Evolutionary conservation across 129 eudicot species (phyloP).

Genomic region (Chrysanthemum makinoi): DNA sequence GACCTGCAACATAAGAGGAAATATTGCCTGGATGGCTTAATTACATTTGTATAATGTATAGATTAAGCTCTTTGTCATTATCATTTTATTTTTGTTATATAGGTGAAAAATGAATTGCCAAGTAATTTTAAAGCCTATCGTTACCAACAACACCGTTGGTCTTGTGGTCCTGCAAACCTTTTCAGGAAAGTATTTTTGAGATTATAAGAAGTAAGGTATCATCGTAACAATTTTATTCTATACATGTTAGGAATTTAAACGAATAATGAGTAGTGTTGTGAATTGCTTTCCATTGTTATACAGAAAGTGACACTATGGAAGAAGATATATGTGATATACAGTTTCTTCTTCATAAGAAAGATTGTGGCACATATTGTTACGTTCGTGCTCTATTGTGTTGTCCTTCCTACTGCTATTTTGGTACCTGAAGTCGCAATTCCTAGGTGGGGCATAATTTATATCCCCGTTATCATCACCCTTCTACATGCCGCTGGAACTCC

Average conservation of each 20-base stretch:
- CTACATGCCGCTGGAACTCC: conserved; percentile 33
- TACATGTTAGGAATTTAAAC: background rate
- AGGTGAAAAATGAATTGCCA: conserved; percentile 51
- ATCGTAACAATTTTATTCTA: background rate
- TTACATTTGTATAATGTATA: background rate
- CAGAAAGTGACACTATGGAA: conserved; percentile 30
- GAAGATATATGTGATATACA: conserved; percentile 30
- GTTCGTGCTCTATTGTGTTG: conserved; percentile 34
- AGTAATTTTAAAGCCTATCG: conserved; percentile 51
- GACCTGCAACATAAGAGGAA: background rate
- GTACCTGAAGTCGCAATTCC: conserved; percentile 35
- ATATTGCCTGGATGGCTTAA: background rate
- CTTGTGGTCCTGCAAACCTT: conserved; percentile 51
- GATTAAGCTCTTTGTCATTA: background rate
- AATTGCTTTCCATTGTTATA: background rate
- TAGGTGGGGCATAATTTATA: conserved; percentile 32
- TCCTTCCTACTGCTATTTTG: conserved; percentile 31
- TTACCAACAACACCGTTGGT: conserved; percentile 52
- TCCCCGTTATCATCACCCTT: conserved; percentile 31
- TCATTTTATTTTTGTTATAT: background rate
- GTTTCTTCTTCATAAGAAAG: conserved; percentile 38
- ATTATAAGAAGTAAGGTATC: conserved; percentile 35
- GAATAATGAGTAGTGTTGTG: background rate
- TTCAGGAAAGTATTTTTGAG: conserved; percentile 45
- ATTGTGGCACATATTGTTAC: conserved; percentile 42